A percentile compares a stretch with the other conserved stretches of the same genome.
Conservation (phyloP, 1,284 basidiomycete species). For the Ceratobasidium papillatum region DNA sequence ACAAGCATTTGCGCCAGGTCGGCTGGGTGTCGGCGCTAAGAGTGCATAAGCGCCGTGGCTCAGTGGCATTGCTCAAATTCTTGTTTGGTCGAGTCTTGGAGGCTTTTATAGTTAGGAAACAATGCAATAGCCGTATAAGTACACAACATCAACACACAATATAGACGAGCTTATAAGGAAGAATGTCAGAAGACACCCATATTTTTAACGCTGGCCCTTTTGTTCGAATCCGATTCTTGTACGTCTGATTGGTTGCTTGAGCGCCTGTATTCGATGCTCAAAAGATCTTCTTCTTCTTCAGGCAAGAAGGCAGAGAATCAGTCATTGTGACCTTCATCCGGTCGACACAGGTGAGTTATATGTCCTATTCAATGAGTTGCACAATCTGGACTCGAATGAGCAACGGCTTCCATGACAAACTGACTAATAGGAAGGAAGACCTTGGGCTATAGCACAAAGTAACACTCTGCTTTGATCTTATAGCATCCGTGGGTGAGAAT, state of each 20-base stretch:
- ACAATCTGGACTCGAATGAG: not conserved
- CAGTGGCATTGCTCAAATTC: not conserved
- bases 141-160: too few species aligned
- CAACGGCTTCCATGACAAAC: not conserved
- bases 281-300: not conserved
- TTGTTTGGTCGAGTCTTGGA: not conserved
- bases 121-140: not conserved
- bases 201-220: not conserved
- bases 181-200: not conserved
- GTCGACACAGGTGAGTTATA: not conserved
- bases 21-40: not conserved
- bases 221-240: not conserved
- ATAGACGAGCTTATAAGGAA: too few species aligned
- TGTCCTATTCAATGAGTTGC: not conserved
- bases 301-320: not conserved
- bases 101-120: not conserved
- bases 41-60: slow-evolving; percentile 8
- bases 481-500: not conserved
- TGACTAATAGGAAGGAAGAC: too few species aligned
- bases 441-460: not conserved
- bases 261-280: not conserved
- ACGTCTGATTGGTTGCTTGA: not conserved
- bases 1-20: not conserved
- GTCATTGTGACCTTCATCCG: not conserved
- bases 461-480: not conserved